Evolutionary conservation across 805 yeast species (phyloP), one percentile per base, ranked within the genome.

Genomic region (Lipomyces lipofer): DNA sequence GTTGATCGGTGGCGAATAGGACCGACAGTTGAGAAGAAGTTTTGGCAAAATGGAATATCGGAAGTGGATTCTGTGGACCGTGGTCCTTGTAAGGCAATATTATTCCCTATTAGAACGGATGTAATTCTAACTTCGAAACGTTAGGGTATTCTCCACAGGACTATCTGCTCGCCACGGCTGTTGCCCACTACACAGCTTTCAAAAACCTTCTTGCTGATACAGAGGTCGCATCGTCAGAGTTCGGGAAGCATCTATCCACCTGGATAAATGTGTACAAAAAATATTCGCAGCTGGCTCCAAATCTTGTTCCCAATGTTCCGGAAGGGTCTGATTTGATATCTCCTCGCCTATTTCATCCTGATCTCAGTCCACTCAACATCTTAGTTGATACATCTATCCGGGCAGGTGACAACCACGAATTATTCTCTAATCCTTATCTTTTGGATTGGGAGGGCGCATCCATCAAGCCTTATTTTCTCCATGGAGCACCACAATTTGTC

Each of bases 311-410:
- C 35, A 64, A 82, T 43, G 73, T 82, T 7, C 66, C 70, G 19
- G 73, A 83, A 7, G 72, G 73, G 17, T 66, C 88, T 8, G 72
- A 83, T 52, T 71, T 88, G 40, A 78, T 86, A 64, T 78, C 82
- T 49, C 92, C 96, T 54, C 80, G 92, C 63, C 73, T 92, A 49
- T 80, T 74, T 60, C 78, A 83, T 59, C 92, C 97, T 4, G 98
- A 94, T 69, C 73, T 94, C 62, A 95, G 89, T 69, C 98, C 99
- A 21, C 77, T 91, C 80, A 92, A 92, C 67, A 88, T 88, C 7
- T 90, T 43, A 38, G 56, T 66, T n/a, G 68, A 69, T 29, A 44
- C 28, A 9, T 43, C 51, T 10, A 13, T 17, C 24, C 27, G 45
- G 21, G 63, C 58, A n/a, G 58, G 44, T 25, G 46, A 46, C 13